These are phyloP conservation scores for Pythium plurisporium DNA, from an alignment of 352 stramenopile genomes.

Conservation along the genomic window DNA sequence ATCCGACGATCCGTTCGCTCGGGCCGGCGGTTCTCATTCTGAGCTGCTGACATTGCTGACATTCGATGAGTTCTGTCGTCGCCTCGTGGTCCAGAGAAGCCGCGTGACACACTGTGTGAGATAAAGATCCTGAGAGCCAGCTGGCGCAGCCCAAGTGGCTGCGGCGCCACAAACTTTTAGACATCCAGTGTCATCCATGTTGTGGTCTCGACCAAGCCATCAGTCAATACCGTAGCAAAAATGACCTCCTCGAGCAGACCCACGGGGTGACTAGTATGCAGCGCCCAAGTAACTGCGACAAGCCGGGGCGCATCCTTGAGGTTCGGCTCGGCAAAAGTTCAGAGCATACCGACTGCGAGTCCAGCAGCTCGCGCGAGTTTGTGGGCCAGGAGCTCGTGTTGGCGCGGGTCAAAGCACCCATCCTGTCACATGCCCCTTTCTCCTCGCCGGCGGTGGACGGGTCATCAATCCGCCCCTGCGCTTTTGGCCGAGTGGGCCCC, in stretches of 20 bases:
- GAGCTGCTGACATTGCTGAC: not conserved
- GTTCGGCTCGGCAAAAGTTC: conserved; percentile 7
- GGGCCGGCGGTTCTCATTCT: not conserved
- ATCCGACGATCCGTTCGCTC: not conserved
- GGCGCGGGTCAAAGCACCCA: conserved; percentile 6
- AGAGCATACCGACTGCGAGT: not conserved
- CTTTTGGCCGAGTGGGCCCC: not conserved
- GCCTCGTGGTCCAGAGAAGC: not conserved
- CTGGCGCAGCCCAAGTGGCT: not conserved
- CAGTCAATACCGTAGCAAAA: not conserved
- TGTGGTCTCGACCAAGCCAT: not conserved
- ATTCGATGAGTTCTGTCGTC: not conserved
- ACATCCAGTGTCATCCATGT: conserved; percentile 10
- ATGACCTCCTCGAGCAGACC: not conserved
- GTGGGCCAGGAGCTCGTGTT: conserved; percentile 4
- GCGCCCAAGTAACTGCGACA: not conserved
- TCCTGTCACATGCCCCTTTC: conserved; percentile 20
- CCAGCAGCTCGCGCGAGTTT: conserved; percentile 8
- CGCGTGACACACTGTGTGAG: not conserved
- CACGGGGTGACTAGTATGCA: not conserved
- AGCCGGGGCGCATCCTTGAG: conserved; percentile 5
- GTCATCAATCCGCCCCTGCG: not conserved
- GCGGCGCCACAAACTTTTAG: conserved; percentile 5
- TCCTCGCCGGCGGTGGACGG: not conserved
- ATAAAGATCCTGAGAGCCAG: conserved; percentile 9